Evolutionary conservation across 2,329 filamentous ascomycete genomes (phyloP).

Genomic region (Diaporthe longicolla): DNA sequence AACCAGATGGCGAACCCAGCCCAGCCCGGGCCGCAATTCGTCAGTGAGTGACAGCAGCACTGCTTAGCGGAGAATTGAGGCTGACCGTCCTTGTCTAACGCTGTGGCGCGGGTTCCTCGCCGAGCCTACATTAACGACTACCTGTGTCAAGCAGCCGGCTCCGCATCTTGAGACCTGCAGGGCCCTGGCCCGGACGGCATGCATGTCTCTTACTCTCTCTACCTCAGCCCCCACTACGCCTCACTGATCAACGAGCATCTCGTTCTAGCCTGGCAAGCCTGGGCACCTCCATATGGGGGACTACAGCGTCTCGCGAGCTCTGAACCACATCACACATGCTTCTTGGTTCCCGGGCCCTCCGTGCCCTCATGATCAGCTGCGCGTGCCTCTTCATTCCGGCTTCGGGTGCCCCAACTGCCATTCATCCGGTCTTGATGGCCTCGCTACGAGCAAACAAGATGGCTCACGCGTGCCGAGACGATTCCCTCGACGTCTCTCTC

Average conservation of each 20-base stretch:
- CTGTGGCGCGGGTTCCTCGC: conserved; percentile 9
- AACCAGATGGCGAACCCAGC: not conserved
- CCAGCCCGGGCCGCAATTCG: not conserved
- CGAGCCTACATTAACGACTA: conserved; percentile 2
- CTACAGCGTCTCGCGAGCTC: conserved; percentile 5
- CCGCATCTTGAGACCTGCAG: conserved; percentile 30
- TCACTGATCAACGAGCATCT: conserved; percentile 20
- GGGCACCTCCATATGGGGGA: not conserved
- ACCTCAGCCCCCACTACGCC: conserved; percentile 28
- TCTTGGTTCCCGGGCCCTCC: not conserved
- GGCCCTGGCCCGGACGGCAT: conserved; percentile 34
- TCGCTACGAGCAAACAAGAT: conserved; percentile 39
- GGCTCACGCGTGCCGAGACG: conserved; percentile 14
- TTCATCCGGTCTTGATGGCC: conserved; percentile 9
- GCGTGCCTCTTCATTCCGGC: not conserved
- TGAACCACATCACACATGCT: not conserved
- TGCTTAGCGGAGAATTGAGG: conserved; percentile 28
- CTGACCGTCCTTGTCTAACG: conserved; percentile 15
- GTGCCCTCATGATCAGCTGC: conserved; percentile 20
- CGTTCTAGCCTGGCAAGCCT: not conserved
- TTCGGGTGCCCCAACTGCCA: not conserved
- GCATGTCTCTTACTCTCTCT: conserved; percentile 11
- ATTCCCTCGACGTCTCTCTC: conserved; percentile 17
- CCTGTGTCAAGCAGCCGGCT: conserved; percentile 17
- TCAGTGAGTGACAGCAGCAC: not conserved